Evolutionary conservation across 2,329 filamentous ascomycete species (phyloP).

Genomic region (Drechslerella dactyloides): DNA sequence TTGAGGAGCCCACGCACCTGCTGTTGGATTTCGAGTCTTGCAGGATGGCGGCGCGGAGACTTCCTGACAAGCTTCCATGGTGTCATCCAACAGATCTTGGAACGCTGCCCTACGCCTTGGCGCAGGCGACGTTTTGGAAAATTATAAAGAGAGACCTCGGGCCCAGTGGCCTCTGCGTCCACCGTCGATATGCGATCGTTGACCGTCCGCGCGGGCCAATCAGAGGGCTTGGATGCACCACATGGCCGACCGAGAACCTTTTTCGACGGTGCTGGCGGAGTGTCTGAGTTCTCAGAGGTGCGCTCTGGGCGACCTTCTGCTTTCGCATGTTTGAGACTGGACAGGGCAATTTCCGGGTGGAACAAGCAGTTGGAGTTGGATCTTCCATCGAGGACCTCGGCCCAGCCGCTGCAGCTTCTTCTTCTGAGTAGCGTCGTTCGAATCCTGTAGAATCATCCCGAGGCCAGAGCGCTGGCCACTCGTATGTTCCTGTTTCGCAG

Average conservation of each 20-base stretch:
- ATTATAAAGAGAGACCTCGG: slow-evolving; percentile 15
- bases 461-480: slow-evolving; percentile 1
- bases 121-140: slow-evolving; percentile 29
- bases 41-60: slow-evolving; percentile 29
- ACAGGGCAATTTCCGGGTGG: slow-evolving; percentile 42
- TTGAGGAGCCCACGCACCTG: background rate
- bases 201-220: slow-evolving; percentile 26
- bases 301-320: slow-evolving; percentile 38
- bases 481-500: background rate
- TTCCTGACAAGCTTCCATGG: slow-evolving; percentile 29
- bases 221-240: slow-evolving; percentile 19
- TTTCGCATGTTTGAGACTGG: slow-evolving; percentile 41
- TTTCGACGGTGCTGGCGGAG: slow-evolving; percentile 10
- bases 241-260: slow-evolving; percentile 22
- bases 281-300: slow-evolving; percentile 1
- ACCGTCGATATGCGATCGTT: slow-evolving; percentile 7
- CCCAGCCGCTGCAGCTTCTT: slow-evolving; percentile 12
- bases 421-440: slow-evolving; percentile 15
- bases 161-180: no score
- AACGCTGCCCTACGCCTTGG: slow-evolving; percentile 45
- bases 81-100: slow-evolving; percentile 22
- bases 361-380: slow-evolving; percentile 1
- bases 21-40: slow-evolving; percentile 8
- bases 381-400: background rate
- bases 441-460: slow-evolving; percentile 26